Base-by-base conservation (phyloP, 75 land plant species). In the Sequoiadendron giganteum region DNA sequence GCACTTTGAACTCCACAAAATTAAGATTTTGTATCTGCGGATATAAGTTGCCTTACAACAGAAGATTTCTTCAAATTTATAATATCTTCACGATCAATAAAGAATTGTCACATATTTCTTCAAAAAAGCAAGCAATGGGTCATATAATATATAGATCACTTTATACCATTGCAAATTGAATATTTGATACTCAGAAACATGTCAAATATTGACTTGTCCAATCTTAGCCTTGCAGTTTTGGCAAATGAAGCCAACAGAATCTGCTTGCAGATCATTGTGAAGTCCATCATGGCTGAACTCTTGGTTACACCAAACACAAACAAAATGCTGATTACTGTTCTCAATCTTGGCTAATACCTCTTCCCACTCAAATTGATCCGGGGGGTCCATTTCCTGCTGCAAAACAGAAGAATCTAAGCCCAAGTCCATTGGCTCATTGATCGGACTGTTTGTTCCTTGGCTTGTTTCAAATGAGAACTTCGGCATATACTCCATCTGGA, bases 241-340 rank as follows among this genome's bases (percentile, higher is more conserved):
- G 85, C 95, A 94, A 85, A 94, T 94, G 56, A 87, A 94, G 15
- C 95, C 93, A 70, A 92, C 87, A 14, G 93, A 89, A 85, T 91
- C 93, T 54, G 92, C 54, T 40, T 91, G 95, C 9, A 81, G 15
- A 42, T 92, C 90, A n/a, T 65, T 73, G 58, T 85, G 87, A 79
- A 87, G 32, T 28, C 52, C 88, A 34, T 90, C 93, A 81, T 92
- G 91, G 58, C 43, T 91, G 88, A 94, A 94, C 79, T 92, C 93
- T 11, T 54, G 36, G 54, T 89, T 85, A 75, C 93, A 94, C 95
- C 95, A 94, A 8, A 94, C 92, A 90, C 95, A 94, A 15, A 89
- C 87, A 72, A 91, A 89, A 65, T 89, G 72, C 83, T 87, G 92
- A 72, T 58, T 54, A 58, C 49, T 45, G 32, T 38, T 86, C 19